phyloP scores from a whole-genome alignment of 306 rosid genomes.

The Casuarina cunninghamiana region DNA sequence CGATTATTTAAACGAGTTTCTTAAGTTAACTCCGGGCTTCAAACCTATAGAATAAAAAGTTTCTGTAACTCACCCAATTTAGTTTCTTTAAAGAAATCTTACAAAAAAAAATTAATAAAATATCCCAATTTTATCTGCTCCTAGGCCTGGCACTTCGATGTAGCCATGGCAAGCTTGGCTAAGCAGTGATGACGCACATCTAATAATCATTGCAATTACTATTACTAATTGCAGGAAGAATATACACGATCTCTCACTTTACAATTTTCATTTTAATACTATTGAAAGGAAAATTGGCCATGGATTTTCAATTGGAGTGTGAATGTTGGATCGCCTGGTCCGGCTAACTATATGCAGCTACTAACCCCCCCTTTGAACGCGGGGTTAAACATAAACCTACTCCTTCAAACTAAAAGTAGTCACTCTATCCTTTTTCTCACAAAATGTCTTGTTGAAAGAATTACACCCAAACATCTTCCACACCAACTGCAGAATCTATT shows the following conservation, averaged over 20 bases:
- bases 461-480: not conserved
- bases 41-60: too few species aligned
- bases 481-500: constrained; percentile 19
- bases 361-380: not conserved
- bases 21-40: too few species aligned
- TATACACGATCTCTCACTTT: not conserved
- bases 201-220: too few species aligned
- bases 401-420: not conserved
- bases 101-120: too few species aligned
- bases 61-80: too few species aligned
- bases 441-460: constrained; percentile 2
- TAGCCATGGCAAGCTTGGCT: too few species aligned
- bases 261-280: not conserved
- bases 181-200: too few species aligned
- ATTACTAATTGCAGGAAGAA: too few species aligned
- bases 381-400: not conserved
- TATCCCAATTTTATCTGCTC: too few species aligned
- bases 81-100: too few species aligned
- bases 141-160: too few species aligned
- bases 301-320: constrained; percentile 31
- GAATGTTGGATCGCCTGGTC: not conserved
- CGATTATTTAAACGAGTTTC: too few species aligned
- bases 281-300: not conserved
- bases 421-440: not conserved
- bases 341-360: constrained; percentile 18